Evolutionary conservation across 2,329 filamentous ascomycete genomes (phyloP).

Genomic region (Colletotrichum shisoi): DNA sequence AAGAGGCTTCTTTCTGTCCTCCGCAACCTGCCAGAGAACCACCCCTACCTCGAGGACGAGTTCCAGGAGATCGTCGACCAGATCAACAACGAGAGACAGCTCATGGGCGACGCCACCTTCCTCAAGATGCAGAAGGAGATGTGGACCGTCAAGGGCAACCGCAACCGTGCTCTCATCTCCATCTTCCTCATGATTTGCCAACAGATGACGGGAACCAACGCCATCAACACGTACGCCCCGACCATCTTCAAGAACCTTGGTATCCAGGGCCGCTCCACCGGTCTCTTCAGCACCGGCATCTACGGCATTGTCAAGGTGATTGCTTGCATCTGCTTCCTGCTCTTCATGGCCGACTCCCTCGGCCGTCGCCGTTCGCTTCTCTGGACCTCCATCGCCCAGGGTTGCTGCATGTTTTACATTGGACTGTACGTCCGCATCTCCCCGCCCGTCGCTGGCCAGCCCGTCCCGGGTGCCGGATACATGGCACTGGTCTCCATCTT

Average conservation of each 20-base stretch:
- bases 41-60: slow-evolving; percentile 65
- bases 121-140: slow-evolving; percentile 67
- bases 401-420: slow-evolving; percentile 70
- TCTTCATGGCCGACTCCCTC: slow-evolving; percentile 68
- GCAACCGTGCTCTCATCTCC: slow-evolving; percentile 66
- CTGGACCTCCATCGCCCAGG: slow-evolving; percentile 69
- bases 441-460: slow-evolving; percentile 57
- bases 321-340: slow-evolving; percentile 65
- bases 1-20: slow-evolving; percentile 62
- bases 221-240: slow-evolving; percentile 52
- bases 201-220: slow-evolving; percentile 65
- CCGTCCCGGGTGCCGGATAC: slow-evolving; percentile 68
- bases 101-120: slow-evolving; percentile 55
- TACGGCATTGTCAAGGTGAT: slow-evolving; percentile 70
- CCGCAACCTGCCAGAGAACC: slow-evolving; percentile 60
- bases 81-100: slow-evolving; percentile 64
- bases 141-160: slow-evolving; percentile 64
- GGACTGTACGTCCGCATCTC: slow-evolving; percentile 69
- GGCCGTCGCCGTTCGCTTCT: slow-evolving; percentile 64
- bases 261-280: slow-evolving; percentile 56
- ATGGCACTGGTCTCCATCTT: slow-evolving; percentile 72
- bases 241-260: slow-evolving; percentile 49
- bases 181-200: slow-evolving; percentile 67
- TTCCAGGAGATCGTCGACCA: slow-evolving; percentile 63
- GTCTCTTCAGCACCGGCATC: slow-evolving; percentile 68